Base-by-base conservation (phyloP, 768 basidiomycete species). In the Trametes cinnabarina region DNA sequence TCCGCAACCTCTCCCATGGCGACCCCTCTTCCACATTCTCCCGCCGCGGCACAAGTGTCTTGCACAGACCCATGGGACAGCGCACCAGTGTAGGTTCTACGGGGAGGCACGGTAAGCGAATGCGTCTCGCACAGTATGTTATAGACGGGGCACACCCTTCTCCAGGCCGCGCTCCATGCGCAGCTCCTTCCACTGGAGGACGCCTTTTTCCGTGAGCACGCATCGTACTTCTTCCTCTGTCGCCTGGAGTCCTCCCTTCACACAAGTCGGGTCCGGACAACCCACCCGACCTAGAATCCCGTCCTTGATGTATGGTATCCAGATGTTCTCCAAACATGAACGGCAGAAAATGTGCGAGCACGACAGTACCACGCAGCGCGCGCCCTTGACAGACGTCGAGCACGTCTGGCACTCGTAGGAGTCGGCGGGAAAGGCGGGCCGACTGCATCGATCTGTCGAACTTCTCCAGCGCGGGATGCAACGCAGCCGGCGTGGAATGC, bases 301-400 rank as follows among this genome's bases (percentile, higher is more conserved):
- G 67, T 95, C 92, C 47, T 73, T 74, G 51, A 97, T 88, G 62
- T 86, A 88, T 47, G 92, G 69, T 41, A 79, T 78, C 93, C 93
- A 97, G 69, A 89, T 94, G 51, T 88, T 86, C 51, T 78, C 77
- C 23, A 96, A 71, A 68, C 94, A 96, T 9, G 79, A 70, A 17
- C 83, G 82, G 69, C 94, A 96, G 69, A 94, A 95, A 12, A 94
- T 80, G 69, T 95, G 94, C 1, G 72, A 71, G 67, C 93, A 95
- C 2, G 75, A 68, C 47, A 95, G 75, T 60, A 82, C 77, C 14
- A 94, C 65, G 68, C 92, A 94, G 62, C 83, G 82, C 15, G 82
- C 78, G 42, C 94, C 94, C 68, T 92, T 94, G 57, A 84, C 73
- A 12, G 82, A 79, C 32, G 81, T 79, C 4, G 94, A 72, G 70